These are phyloP conservation scores for Pichia sp. DNA, from an alignment of 1,139 yeast genomes.

Conservation along the genomic window DNA sequence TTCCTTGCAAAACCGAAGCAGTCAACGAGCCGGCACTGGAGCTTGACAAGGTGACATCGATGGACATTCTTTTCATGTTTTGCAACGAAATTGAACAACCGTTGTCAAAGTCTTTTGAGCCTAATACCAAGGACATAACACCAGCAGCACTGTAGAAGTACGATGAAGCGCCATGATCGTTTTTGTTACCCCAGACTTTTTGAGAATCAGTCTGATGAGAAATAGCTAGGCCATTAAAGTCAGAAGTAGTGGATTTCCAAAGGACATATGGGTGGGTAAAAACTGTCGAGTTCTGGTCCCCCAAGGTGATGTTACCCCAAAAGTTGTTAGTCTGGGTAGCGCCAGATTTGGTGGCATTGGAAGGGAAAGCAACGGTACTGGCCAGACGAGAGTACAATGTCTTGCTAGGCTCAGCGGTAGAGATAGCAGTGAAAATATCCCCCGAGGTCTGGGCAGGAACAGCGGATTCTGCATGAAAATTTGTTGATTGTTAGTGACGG, in stretches of 20 bases:
- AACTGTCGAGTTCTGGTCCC: slow-evolving; percentile 52
- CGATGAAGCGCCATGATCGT: slow-evolving; percentile 27
- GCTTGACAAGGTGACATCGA: slow-evolving; percentile 44
- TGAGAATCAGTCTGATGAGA: slow-evolving; percentile 55
- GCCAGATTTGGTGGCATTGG: slow-evolving; percentile 38
- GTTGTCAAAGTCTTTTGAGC: slow-evolving; percentile 47
- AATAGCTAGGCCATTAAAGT: slow-evolving; percentile 53
- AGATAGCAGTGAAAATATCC: slow-evolving; percentile 34
- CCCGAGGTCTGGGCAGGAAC: slow-evolving; percentile 22
- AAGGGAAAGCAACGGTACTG: slow-evolving; percentile 39
- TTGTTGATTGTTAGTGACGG: background rate
- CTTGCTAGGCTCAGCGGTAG: slow-evolving; percentile 44
- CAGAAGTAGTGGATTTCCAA: slow-evolving; percentile 47
- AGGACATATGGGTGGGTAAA: slow-evolving; percentile 79
- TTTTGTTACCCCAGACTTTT: slow-evolving; percentile 57
- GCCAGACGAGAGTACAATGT: slow-evolving; percentile 42
- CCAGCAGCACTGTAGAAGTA: slow-evolving; percentile 34
- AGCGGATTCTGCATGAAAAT: background rate
- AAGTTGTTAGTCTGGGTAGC: slow-evolving; percentile 79
- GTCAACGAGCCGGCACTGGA: slow-evolving; percentile 32
- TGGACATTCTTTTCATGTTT: slow-evolving; percentile 56
- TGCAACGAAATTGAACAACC: slow-evolving; percentile 40
- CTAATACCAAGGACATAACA: slow-evolving; percentile 48
- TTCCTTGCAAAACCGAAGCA: slow-evolving; percentile 54
- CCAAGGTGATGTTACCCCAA: slow-evolving; percentile 69